A percentile compares a stretch with the other conserved stretches of the same genome.
Evolutionary conservation across 1,284 basidiomycete genomes (phyloP).

Genomic region (Irpex sp.): DNA sequence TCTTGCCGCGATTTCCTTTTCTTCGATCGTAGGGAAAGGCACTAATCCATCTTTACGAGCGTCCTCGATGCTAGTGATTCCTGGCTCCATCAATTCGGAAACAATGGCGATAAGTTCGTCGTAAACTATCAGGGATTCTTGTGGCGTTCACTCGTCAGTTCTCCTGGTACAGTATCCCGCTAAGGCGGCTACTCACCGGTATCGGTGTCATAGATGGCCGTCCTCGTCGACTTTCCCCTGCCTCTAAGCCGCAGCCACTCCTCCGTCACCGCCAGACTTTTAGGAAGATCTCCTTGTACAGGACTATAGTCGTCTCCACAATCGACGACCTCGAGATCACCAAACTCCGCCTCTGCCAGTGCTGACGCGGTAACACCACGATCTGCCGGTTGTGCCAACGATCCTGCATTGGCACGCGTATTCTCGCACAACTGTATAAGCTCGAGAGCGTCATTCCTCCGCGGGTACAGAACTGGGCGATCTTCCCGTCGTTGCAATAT

Average conservation of each 20-base stretch:
- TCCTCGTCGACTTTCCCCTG: neutral
- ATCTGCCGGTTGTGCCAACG: neutral
- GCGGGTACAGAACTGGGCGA: neutral
- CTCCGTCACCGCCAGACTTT: neutral
- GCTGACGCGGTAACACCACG: neutral
- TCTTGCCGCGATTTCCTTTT: neutral
- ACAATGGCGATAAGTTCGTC: neutral
- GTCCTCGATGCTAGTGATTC: neutral
- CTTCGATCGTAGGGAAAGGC: neutral
- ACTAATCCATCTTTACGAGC: neutral
- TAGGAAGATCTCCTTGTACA: neutral
- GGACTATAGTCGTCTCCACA: neutral
- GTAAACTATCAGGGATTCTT: neutral
- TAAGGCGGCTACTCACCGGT: neutral
- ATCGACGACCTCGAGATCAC: neutral
- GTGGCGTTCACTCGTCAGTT: neutral
- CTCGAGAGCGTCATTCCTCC: neutral
- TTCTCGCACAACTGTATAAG: neutral
- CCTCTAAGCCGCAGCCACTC: neutral
- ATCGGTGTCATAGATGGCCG: neutral
- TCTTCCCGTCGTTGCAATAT: neutral
- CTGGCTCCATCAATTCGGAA: neutral
- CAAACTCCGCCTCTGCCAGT: no score
- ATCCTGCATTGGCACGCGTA: neutral
- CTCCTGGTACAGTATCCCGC: neutral